phyloP scores from a whole-genome alignment of 805 yeast species.

The Lachancea mirantina region DNA sequence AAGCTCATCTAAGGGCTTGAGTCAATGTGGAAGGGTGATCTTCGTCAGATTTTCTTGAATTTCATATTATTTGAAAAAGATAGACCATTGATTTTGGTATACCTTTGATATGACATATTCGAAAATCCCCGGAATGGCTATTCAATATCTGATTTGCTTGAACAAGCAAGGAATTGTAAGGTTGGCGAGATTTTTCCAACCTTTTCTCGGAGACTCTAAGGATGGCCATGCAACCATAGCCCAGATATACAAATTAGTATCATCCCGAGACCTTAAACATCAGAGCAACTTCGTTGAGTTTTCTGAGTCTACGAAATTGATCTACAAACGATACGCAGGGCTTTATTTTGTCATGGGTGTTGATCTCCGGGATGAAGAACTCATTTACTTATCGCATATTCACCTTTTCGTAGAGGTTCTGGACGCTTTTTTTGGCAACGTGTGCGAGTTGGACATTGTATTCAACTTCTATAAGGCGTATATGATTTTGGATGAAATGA shows the following conservation, averaged over 20 bases:
- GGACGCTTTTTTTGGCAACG: conserved; percentile 81
- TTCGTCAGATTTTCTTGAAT: too few relatives aligned
- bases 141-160: conserved; percentile 73
- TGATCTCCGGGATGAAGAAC: conserved; percentile 73
- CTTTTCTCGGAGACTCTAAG: conserved; percentile 8
- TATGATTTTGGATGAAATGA: conserved; percentile 77
- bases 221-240: conserved; percentile 30
- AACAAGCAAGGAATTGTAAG: conserved; percentile 93
- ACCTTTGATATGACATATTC: not conserved
- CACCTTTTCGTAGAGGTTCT: conserved; percentile 85
- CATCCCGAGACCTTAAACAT: conserved; percentile 74
- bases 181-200: conserved; percentile 67
- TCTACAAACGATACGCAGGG: conserved; percentile 89
- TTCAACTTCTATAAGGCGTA: conserved; percentile 86
- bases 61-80: too few relatives aligned
- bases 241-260: conserved; percentile 67
- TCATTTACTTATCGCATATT: conserved; percentile 72
- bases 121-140: conserved; percentile 44
- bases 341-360: conserved; percentile 79
- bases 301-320: conserved; percentile 54
- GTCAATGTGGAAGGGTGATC: too few relatives aligned
- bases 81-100: too few relatives aligned
- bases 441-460: conserved; percentile 88
- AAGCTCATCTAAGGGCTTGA: too few relatives aligned
- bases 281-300: conserved; percentile 79